Conservation (phyloP, 2,329 filamentous ascomycete species). For the Penicillium sp. region DNA sequence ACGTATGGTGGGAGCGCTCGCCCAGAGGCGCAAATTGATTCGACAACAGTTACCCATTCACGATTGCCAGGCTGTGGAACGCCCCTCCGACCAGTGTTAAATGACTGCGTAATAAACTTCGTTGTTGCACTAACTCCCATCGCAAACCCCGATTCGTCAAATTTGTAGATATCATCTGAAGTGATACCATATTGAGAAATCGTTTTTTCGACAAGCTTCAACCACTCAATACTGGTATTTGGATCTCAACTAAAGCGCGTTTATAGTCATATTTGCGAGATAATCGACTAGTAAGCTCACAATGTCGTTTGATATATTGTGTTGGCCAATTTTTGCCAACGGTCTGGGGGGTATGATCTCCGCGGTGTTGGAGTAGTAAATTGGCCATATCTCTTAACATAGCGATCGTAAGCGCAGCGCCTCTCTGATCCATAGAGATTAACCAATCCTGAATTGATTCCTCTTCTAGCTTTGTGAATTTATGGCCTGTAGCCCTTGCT, state of each 20-base stretch:
- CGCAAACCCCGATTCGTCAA: background rate
- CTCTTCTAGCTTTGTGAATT: constrained; percentile 4
- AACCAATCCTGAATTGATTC: constrained; percentile 1
- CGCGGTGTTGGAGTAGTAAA: background rate
- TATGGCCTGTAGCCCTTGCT: too few relatives aligned
- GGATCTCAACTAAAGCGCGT: background rate
- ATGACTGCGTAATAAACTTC: background rate
- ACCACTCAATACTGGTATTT: background rate
- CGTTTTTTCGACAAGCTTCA: background rate
- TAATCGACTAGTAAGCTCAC: background rate
- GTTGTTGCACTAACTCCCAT: background rate
- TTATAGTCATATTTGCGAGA: background rate
- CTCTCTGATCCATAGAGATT: background rate
- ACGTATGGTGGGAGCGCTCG: constrained; percentile 10
- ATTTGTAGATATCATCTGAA: background rate
- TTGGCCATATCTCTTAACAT: constrained; percentile 3
- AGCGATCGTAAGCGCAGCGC: background rate
- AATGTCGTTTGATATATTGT: background rate
- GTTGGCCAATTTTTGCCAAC: background rate
- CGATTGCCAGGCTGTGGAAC: background rate
- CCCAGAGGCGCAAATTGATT: constrained; percentile 7
- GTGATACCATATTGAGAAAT: background rate
- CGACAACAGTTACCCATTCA: background rate
- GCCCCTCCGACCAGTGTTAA: too few relatives aligned
- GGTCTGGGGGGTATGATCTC: background rate